Evolutionary conservation across 2,329 filamentous ascomycete species (phyloP).

Genomic region (Proliferodiscus dingleyae): DNA sequence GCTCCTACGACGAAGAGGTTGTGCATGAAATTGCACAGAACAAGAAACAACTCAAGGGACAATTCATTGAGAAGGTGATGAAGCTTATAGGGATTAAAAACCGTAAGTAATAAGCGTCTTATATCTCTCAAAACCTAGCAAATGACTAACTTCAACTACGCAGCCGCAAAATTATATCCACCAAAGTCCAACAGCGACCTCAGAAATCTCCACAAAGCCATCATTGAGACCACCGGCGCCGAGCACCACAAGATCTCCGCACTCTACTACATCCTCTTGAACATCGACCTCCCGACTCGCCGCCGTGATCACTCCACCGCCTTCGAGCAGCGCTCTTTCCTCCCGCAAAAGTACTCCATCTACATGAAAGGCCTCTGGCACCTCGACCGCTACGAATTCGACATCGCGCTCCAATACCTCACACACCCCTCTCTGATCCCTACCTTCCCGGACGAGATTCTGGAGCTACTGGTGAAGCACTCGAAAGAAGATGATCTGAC

Average conservation of each 20-base stretch:
- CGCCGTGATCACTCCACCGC: conserved; percentile 43
- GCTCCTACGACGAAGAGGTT: conserved; percentile 57
- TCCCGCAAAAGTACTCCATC: conserved; percentile 72
- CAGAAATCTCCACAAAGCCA: conserved; percentile 63
- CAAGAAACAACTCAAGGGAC: conserved; percentile 63
- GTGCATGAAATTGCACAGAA: conserved; percentile 60
- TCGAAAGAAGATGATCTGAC: conserved; percentile 56
- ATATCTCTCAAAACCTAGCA: conserved; percentile 6
- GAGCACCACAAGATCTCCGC: conserved; percentile 77
- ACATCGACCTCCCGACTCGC: conserved; percentile 48
- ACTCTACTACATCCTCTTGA: conserved; percentile 78
- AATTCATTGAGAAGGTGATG: conserved; percentile 78
- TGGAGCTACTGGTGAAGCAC: conserved; percentile 61
- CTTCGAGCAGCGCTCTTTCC: conserved; percentile 58
- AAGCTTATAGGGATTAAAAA: conserved; percentile 64
- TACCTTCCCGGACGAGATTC: conserved; percentile 79
- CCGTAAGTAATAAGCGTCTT: conserved; percentile 43
- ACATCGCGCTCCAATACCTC: conserved; percentile 69
- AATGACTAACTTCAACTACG: neutral
- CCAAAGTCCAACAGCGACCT: conserved; percentile 65
- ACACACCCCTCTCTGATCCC: conserved; percentile 74
- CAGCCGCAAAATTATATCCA: conserved; percentile 64
- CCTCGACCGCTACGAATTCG: conserved; percentile 67
- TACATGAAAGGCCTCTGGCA: conserved; percentile 81
- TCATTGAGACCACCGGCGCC: conserved; percentile 60